A percentile compares a stretch with the other conserved stretches of the same genome.
phyloP scores from a whole-genome alignment of 2,329 filamentous ascomycete genomes.

The Zarea fungicola region DNA sequence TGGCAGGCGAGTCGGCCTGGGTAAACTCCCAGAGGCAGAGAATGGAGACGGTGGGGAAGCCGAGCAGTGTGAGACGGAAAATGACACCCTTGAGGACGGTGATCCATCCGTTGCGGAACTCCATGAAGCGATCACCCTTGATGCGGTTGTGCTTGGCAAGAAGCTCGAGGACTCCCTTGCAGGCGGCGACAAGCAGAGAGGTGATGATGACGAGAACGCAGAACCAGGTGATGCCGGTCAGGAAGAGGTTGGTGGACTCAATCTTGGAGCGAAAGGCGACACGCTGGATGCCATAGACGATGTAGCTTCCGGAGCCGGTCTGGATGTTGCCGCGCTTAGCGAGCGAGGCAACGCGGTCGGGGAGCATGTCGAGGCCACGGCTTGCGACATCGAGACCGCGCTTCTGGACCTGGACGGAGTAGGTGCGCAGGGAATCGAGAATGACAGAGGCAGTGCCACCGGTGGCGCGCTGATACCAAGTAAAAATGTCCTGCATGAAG shows the following conservation, averaged over 20 bases:
- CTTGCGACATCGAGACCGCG: slow-evolving; percentile 41
- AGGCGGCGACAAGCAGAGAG: slow-evolving; percentile 64
- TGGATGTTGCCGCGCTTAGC: slow-evolving; percentile 51
- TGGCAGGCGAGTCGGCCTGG: slow-evolving; percentile 73
- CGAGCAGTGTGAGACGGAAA: slow-evolving; percentile 84
- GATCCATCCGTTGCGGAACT: slow-evolving; percentile 92
- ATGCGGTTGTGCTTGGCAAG: slow-evolving; percentile 71
- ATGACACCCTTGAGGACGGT: slow-evolving; percentile 90
- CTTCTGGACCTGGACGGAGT: slow-evolving; percentile 81
- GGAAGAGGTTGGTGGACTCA: slow-evolving; percentile 86
- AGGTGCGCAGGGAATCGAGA: slow-evolving; percentile 65
- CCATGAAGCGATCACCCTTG: slow-evolving; percentile 78
- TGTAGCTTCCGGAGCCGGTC: slow-evolving; percentile 48
- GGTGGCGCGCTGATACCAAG: slow-evolving; percentile 93
- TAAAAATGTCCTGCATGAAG: slow-evolving; percentile 86
- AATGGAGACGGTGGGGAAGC: slow-evolving; percentile 85
- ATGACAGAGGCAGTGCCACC: slow-evolving; percentile 78
- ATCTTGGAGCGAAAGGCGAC: slow-evolving; percentile 82
- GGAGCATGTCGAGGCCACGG: slow-evolving; percentile 50
- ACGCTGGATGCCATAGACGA: slow-evolving; percentile 79
- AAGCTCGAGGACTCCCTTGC: slow-evolving; percentile 77
- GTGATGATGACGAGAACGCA: slow-evolving; percentile 75
- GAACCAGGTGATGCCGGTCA: slow-evolving; percentile 88
- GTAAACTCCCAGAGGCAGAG: slow-evolving; percentile 94
- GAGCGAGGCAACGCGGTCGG: slow-evolving; percentile 38